Conservation (phyloP, 1,284 basidiomycete species). For the Fistulinella cinereoalba region DNA sequence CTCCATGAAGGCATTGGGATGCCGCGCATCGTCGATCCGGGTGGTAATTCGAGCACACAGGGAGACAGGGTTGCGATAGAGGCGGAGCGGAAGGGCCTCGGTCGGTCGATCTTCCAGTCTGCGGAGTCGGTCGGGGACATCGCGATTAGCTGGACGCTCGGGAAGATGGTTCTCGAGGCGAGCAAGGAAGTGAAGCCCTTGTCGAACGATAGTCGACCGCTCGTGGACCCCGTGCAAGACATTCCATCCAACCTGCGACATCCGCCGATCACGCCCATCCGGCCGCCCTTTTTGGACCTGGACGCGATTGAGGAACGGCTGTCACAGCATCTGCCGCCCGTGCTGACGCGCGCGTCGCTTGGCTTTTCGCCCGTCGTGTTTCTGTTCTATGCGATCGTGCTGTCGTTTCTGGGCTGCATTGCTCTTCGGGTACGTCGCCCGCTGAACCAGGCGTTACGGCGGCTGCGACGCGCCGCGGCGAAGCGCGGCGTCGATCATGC, state of each 20-base stretch:
- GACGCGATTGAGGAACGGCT: slow-evolving; percentile 59
- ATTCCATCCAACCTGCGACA: slow-evolving; percentile 45
- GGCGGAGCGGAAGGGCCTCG: slow-evolving; percentile 79
- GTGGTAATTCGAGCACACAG: slow-evolving; percentile 64
- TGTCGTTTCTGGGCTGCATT: slow-evolving; percentile 42
- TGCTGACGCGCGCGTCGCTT: slow-evolving; percentile 56
- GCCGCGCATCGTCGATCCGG: slow-evolving; percentile 85
- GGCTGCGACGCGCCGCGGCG: slow-evolving; percentile 39
- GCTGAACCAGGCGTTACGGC: slow-evolving; percentile 47
- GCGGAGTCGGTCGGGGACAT: slow-evolving; percentile 90
- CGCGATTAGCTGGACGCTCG: slow-evolving; percentile 95
- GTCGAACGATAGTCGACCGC: slow-evolving; percentile 46
- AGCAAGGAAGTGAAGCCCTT: slow-evolving; percentile 73
- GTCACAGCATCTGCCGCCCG: slow-evolving; percentile 58
- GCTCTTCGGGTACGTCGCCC: slow-evolving; percentile 56
- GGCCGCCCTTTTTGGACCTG: slow-evolving; percentile 58
- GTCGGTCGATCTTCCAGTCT: slow-evolving; percentile 82
- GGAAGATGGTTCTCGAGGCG: slow-evolving; percentile 97
- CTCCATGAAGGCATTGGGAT: slow-evolving; percentile 95
- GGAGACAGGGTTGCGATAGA: slow-evolving; percentile 69
- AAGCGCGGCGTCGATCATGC: slow-evolving; percentile 41
- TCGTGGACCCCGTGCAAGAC: slow-evolving; percentile 69
- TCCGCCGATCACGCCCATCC: slow-evolving; percentile 57
- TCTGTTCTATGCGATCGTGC: slow-evolving; percentile 48
- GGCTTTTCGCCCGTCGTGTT: slow-evolving; percentile 68